These are phyloP conservation scores for Phytophthora citrophthora DNA, from an alignment of 352 stramenopile genomes.

Conservation along the genomic window DNA sequence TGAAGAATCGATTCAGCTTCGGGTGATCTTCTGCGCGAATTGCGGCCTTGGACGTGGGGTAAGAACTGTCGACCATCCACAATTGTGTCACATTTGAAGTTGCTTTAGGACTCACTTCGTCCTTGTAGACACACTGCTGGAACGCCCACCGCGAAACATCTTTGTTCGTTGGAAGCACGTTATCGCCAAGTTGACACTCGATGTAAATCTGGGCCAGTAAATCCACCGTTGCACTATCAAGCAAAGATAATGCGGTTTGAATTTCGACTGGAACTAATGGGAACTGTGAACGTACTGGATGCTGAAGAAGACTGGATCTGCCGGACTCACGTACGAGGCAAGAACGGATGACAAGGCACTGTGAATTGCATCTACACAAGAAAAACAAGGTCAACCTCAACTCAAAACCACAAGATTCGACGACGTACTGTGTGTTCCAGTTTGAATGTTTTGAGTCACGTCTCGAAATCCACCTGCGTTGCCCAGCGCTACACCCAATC, in stretches of 20 bases:
- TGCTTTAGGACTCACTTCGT: constrained; percentile 23
- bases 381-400: constrained; percentile 1
- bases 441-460: constrained; percentile 48
- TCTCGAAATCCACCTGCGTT: constrained; percentile 36
- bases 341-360: constrained; percentile 40
- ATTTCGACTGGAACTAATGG: no score
- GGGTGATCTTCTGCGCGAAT: constrained; percentile 32
- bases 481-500: constrained; percentile 35
- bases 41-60: constrained; percentile 6
- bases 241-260: neutral
- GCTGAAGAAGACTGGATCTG: constrained; percentile 56
- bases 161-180: constrained; percentile 32
- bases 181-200: constrained; percentile 48
- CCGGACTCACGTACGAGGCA: constrained; percentile 40
- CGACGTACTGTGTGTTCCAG: constrained; percentile 55
- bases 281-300: constrained; percentile 47
- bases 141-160: constrained; percentile 42
- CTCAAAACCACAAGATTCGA: neutral
- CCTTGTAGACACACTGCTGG: constrained; percentile 37
- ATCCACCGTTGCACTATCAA: constrained; percentile 43
- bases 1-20: constrained; percentile 31
- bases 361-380: constrained; percentile 51
- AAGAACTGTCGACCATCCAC: constrained; percentile 31
- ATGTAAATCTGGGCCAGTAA: constrained; percentile 47
- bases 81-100: constrained; percentile 37